These are phyloP conservation scores for Aspergillus thermomutatus DNA, from an alignment of 2,329 filamentous ascomycete genomes.

Conservation along the genomic window DNA sequence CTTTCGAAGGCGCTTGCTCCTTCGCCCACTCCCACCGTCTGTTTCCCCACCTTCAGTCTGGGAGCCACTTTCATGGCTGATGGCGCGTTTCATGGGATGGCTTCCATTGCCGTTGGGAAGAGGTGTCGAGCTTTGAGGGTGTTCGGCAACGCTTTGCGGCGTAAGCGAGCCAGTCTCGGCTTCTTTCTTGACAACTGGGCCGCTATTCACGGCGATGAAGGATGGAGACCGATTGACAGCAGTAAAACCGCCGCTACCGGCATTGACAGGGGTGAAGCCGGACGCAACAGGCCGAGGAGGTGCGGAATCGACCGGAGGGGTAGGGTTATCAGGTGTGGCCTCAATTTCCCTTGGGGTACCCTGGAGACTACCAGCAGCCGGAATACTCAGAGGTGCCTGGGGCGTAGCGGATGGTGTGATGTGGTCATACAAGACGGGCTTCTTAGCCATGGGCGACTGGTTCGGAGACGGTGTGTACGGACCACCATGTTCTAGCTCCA, in stretches of 20 bases:
- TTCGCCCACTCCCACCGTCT: constrained; percentile 66
- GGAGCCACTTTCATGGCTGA: constrained; percentile 56
- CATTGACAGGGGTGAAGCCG: constrained; percentile 73
- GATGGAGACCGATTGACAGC: constrained; percentile 54
- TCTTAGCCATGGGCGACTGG: constrained; percentile 67
- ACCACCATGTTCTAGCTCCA: constrained; percentile 89
- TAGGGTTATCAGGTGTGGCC: constrained; percentile 30
- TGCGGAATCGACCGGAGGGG: constrained; percentile 36
- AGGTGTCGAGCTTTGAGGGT: constrained; percentile 57
- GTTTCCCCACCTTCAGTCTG: constrained; percentile 50
- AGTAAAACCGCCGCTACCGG: constrained; percentile 51
- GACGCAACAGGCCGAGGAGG: constrained; percentile 39
- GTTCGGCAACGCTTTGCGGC: constrained; percentile 61
- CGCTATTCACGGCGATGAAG: constrained; percentile 42
- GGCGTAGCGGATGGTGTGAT: constrained; percentile 48
- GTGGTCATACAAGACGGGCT: constrained; percentile 33
- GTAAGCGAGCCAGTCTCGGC: constrained; percentile 57
- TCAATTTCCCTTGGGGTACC: constrained; percentile 50
- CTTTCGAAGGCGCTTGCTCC: constrained; percentile 92
- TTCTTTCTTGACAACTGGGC: constrained; percentile 48
- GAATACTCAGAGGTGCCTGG: constrained; percentile 65
- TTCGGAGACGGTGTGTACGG: constrained; percentile 77
- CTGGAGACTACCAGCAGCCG: constrained; percentile 51
- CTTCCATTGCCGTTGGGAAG: constrained; percentile 50
- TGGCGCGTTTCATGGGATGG: constrained; percentile 71